Evolutionary conservation across 306 rosid species (phyloP), one percentile per base, ranked within the genome.

Genomic region (Benincasa hispida): DNA sequence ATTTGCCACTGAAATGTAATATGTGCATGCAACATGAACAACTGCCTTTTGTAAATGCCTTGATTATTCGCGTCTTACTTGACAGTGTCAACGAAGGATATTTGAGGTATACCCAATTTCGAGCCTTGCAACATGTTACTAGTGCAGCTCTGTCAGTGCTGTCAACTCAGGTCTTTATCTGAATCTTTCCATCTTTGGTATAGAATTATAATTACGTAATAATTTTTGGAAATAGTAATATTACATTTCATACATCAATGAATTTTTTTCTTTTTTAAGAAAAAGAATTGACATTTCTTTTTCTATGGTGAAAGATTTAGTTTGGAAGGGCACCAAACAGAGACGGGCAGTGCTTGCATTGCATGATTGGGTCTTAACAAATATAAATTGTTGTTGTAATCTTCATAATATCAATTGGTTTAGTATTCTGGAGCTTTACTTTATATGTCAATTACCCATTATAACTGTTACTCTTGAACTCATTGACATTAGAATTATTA

Each of bases 11-110:
- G 51, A 45, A 45, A 1, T 12, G 1, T 12, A 61, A 34, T 18
- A 22, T 39, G 28, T 18, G 27, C 70, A 8, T 22, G 39, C 2
- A 37, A 41, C 28, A 61, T 15, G 75, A 77, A 13, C 74, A 63
- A 12, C 0, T 24, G 19, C 28, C 19, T 4, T 54, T 11, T 47
- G 1, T 25, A 50, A 48, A 13, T 32, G 77, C 9, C 51, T 84
- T 25, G 17, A 77, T 70, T 58, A 78, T 66, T 14, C 3, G 10
- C 68, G 41, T 79, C 82, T 58, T 0, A 18, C 21, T 60, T 41
- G 86, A 70, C 86, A 94, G 99, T 83, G 97, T 92, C 54, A 92
- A 85, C 74, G 97, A 94, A 81, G 99, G 99, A 12, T 94, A 92
- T 77, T 94, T 94, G 56, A 88, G 95, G 79, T 92, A 92, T 83